Percentiles rank a stretch among this genome's conserved stretches.
Evolutionary conservation across 768 basidiomycete genomes (phyloP).

Genomic region (Rhizopogon vesiculosus): DNA sequence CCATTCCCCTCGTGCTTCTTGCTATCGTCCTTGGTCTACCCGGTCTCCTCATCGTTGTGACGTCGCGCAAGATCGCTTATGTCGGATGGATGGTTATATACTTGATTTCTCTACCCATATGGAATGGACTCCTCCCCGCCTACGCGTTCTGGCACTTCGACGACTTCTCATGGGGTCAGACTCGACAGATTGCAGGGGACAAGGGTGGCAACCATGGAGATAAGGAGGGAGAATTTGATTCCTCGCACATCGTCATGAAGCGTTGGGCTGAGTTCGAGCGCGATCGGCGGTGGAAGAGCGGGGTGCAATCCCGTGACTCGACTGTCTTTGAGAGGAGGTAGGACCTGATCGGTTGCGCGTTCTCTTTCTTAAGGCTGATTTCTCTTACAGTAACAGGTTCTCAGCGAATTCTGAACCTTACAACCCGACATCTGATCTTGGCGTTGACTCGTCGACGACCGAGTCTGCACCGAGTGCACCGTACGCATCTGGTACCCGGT

Average conservation of each 20-base stretch:
- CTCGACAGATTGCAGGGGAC: constrained; percentile 76
- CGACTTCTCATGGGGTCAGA: constrained; percentile 98
- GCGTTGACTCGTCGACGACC: constrained; percentile 54
- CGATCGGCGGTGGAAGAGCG: constrained; percentile 90
- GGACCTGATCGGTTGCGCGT: constrained; percentile 22
- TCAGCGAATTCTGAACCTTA: constrained; percentile 75
- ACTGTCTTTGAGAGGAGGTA: constrained; percentile 67
- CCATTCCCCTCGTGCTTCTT: constrained; percentile 89
- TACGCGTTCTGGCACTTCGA: constrained; percentile 99
- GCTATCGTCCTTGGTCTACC: constrained; percentile 95
- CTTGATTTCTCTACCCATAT: constrained; percentile 87
- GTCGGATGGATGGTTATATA: constrained; percentile 98
- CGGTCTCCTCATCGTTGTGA: constrained; percentile 92
- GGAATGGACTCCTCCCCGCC: constrained; percentile 94
- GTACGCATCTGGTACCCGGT: constrained; percentile 37
- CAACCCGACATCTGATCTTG: constrained; percentile 43
- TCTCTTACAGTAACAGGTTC: constrained; percentile 47
- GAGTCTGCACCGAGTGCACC: constrained; percentile 42
- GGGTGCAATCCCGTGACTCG: constrained; percentile 78
- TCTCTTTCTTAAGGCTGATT: constrained; percentile 23
- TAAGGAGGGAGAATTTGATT: constrained; percentile 98
- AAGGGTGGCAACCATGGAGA: constrained; percentile 73
- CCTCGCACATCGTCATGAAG: constrained; percentile 96
- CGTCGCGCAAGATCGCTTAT: constrained; percentile 89
- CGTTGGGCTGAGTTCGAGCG: constrained; percentile 98